These are phyloP conservation scores for Colletotrichum tropicicola DNA, from an alignment of 2,329 filamentous ascomycete genomes.

Conservation along the genomic window DNA sequence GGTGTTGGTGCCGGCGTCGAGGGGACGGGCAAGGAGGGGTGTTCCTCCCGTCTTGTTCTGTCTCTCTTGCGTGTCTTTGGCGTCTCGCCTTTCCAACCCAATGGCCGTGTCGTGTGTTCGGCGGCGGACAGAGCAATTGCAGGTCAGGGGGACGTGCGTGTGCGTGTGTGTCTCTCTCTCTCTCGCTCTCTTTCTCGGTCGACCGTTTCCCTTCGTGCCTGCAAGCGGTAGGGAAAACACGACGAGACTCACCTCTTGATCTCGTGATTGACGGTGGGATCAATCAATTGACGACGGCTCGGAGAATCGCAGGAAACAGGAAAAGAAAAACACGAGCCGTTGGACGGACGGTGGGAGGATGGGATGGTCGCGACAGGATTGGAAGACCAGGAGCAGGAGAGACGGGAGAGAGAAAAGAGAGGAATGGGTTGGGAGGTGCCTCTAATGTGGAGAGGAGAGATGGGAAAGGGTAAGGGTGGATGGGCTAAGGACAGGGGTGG, in stretches of 20 bases:
- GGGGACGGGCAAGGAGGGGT: background rate
- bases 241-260: conserved; percentile 12
- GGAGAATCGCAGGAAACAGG: conserved; percentile 29
- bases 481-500: conserved; percentile 28
- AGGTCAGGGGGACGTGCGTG: background rate
- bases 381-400: conserved; percentile 30
- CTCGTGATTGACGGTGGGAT: conserved; percentile 2
- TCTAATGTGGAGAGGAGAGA: conserved; percentile 33
- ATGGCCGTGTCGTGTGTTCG: conserved; percentile 13
- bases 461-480: conserved; percentile 29
- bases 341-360: conserved; percentile 30
- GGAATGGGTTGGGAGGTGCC: conserved; percentile 32
- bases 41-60: conserved; percentile 5
- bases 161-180: conserved; percentile 6
- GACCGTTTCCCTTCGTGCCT: background rate
- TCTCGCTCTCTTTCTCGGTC: background rate
- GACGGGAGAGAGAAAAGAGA: conserved; percentile 32
- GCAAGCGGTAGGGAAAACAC: background rate
- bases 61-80: conserved; percentile 22
- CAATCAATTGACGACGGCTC: conserved; percentile 24
- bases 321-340: conserved; percentile 32
- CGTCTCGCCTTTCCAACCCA: conserved; percentile 16
- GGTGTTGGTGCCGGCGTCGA: background rate
- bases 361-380: conserved; percentile 31
- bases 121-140: background rate